These are phyloP conservation scores for Phytophthora hibernalis DNA, from an alignment of 352 stramenopile species.

Conservation along the genomic window DNA sequence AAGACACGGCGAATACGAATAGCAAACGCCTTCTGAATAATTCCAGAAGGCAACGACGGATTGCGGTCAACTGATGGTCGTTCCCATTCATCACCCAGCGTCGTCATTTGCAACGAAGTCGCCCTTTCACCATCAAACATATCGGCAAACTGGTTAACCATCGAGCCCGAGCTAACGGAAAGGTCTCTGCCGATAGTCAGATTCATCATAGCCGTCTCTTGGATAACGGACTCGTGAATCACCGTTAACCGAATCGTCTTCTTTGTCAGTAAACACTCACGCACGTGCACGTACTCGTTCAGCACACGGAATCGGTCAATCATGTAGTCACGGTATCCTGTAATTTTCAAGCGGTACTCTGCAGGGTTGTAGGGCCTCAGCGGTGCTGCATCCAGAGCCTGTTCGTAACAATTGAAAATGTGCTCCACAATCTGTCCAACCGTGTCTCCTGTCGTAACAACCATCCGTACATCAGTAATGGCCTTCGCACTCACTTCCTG, in stretches of 20 bases:
- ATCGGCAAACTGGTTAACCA: constrained; percentile 67
- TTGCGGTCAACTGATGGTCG: constrained; percentile 48
- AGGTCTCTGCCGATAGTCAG: constrained; percentile 78
- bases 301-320: constrained; percentile 84
- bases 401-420: constrained; percentile 91
- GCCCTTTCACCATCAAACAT: constrained; percentile 62
- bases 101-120: constrained; percentile 77
- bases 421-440: constrained; percentile 90
- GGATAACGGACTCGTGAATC: constrained; percentile 87
- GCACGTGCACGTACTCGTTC: constrained; percentile 90
- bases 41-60: constrained; percentile 53
- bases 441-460: constrained; percentile 81
- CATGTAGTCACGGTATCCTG: constrained; percentile 86
- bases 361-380: constrained; percentile 79
- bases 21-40: constrained; percentile 69
- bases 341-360: constrained; percentile 89
- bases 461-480: constrained; percentile 88
- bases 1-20: constrained; percentile 82
- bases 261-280: constrained; percentile 86
- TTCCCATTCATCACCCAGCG: constrained; percentile 74
- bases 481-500: constrained; percentile 86
- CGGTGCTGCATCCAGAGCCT: constrained; percentile 75
- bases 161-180: constrained; percentile 36
- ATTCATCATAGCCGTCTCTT: constrained; percentile 82
- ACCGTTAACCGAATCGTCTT: constrained; percentile 87